phyloP scores from a whole-genome alignment of 495 filamentous ascomycete species.

The Neurospora sublineolata region DNA sequence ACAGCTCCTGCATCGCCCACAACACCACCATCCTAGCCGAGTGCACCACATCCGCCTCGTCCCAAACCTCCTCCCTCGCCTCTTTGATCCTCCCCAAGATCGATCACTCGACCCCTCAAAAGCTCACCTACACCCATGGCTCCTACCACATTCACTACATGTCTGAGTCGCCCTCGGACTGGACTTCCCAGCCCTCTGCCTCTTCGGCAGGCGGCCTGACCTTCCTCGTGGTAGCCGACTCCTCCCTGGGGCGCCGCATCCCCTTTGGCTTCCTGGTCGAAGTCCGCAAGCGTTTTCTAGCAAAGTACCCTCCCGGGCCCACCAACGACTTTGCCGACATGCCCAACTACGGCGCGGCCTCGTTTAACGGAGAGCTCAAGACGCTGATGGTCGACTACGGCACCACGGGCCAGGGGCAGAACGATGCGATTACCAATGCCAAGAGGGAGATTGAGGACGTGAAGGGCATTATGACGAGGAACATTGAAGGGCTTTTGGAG shows the following conservation, averaged over 20 bases:
- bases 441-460: slow-evolving; percentile 87
- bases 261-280: slow-evolving; percentile 88
- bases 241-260: slow-evolving; percentile 67
- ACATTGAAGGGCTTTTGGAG: slow-evolving; percentile 93
- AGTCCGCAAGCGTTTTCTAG: slow-evolving; percentile 78
- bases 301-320: slow-evolving; percentile 51
- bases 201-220: slow-evolving; percentile 65
- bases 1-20: slow-evolving; percentile 81
- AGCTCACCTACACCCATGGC: slow-evolving; percentile 88
- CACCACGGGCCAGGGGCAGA: slow-evolving; percentile 55
- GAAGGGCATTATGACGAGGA: slow-evolving; percentile 93
- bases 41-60: slow-evolving; percentile 69
- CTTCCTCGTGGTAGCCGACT: slow-evolving; percentile 70
- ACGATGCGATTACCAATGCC: slow-evolving; percentile 76
- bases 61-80: slow-evolving; percentile 70
- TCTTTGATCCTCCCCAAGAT: slow-evolving; percentile 95
- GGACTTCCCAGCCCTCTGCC: slow-evolving; percentile 23
- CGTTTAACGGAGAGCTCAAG: slow-evolving; percentile 72
- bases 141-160: slow-evolving; percentile 93
- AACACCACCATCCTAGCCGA: slow-evolving; percentile 85
- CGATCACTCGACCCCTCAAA: slow-evolving; percentile 64
- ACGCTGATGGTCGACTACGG: slow-evolving; percentile 75
- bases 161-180: slow-evolving; percentile 63
- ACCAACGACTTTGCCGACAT: slow-evolving; percentile 60
- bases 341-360: slow-evolving; percentile 80